Base-by-base conservation (phyloP, 2,329 filamentous ascomycete genomes). In the Pseudovirgaria hyperparasitica region DNA sequence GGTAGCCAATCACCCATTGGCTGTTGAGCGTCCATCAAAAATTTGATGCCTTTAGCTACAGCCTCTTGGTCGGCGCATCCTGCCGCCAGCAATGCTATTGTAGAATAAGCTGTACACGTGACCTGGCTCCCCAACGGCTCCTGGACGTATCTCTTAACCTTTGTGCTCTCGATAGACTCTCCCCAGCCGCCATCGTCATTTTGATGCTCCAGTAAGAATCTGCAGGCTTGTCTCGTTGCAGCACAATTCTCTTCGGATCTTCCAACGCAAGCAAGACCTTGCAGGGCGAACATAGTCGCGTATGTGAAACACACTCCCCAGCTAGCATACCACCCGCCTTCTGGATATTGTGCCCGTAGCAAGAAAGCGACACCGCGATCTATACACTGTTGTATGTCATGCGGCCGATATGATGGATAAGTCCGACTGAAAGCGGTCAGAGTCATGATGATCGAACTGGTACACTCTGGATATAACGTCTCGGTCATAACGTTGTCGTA, bases 291-390 rank as follows among this genome's bases (percentile, higher is more conserved):
- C 29, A 31, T 31, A 9, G 10, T 16, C 4, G 9, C 29, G 19
- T 31, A 31, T 6, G 29, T 31, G 29, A 28, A 31, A 19, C 26
- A 31, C 7, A 31, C 16, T 9, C 25, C 29, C 29, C 29, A 31
- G n/a, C 18, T 9, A 11, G 22, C 29, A 20, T 28, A 12, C 29
- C 29, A 31, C 15, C 25, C 11, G 15, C 29, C 29, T 15, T 31
- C 26, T 9, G 29, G 15, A 8, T 21, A n/a, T 16, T 31, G 29
- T 9, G 19, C 13, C 12, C 14, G 5, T 16, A 26, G n/a, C 12
- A 31, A 14, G 13, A 19, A 31, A 8, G 19, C 9, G 9, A 19
- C 5, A 2, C 13, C 25, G 16, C 9, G 14, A 9, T 2, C 16
- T 9, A 16, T 29, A 10, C 19, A 14, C 8, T 13, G 7, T 10